Evolutionary conservation across 495 filamentous ascomycete genomes (phyloP).

Genomic region (Penicillium goetzii): DNA sequence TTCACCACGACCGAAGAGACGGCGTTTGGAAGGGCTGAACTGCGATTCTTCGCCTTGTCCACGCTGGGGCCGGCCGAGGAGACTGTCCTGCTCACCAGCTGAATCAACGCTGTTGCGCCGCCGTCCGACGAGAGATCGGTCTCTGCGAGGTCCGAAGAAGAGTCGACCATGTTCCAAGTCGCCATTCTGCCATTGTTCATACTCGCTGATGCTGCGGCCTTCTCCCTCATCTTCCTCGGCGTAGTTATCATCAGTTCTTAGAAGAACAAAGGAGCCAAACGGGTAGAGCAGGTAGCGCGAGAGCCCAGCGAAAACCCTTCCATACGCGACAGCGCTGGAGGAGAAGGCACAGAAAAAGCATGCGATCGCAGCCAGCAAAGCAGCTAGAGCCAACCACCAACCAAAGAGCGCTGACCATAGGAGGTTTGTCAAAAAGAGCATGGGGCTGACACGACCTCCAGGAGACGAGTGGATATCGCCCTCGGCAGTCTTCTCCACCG

Average conservation of each 20-base stretch:
- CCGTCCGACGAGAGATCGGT: conserved; percentile 82
- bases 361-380: conserved; percentile 69
- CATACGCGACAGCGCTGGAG: conserved; percentile 83
- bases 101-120: conserved; percentile 89
- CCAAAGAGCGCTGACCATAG: conserved; percentile 92
- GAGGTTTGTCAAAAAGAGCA: conserved; percentile 84
- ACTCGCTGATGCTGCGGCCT: conserved; percentile 98
- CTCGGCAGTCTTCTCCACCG: conserved; percentile 94
- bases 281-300: conserved; percentile 90
- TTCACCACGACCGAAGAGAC: conserved; percentile 91
- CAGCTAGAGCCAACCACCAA: conserved; percentile 91
- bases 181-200: conserved; percentile 98
- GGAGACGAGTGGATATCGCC: conserved; percentile 96
- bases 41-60: conserved; percentile 52
- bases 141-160: conserved; percentile 87
- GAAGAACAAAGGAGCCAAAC: conserved; percentile 92
- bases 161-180: conserved; percentile 93
- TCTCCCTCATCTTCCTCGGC: conserved; percentile 97
- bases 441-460: conserved; percentile 80
- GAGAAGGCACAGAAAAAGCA: conserved; percentile 82
- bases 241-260: conserved; percentile 93
- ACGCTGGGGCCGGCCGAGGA: conserved; percentile 71
- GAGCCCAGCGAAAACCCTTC: conserved; percentile 80
- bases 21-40: conserved; percentile 71
- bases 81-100: conserved; percentile 82